Evolutionary conservation across 768 basidiomycete species (phyloP).

Genomic region (Neoboletus brunneissimus): DNA sequence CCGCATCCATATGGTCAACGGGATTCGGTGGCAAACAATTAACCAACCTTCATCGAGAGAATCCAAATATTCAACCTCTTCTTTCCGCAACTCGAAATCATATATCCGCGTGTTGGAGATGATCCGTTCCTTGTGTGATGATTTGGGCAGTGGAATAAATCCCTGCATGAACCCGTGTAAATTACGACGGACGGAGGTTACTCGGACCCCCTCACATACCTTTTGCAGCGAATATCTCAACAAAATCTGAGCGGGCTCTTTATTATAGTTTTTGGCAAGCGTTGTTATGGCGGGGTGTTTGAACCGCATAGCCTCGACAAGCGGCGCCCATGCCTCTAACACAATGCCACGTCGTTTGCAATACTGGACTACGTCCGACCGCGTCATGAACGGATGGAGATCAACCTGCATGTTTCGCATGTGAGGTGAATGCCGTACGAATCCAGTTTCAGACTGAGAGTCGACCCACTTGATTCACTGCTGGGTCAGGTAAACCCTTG

Average conservation of each 20-base stretch:
- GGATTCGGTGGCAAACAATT: background rate
- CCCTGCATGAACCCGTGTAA: constrained; percentile 3
- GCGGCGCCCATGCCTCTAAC: constrained; percentile 49
- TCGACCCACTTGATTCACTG: constrained; percentile 56
- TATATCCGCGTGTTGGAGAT: constrained; percentile 58
- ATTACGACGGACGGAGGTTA: background rate
- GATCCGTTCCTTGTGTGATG: constrained; percentile 51
- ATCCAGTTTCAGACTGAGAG: background rate
- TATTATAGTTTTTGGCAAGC: constrained; percentile 53
- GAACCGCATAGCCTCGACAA: constrained; percentile 53
- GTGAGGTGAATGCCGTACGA: constrained; percentile 4
- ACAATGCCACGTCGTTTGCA: constrained; percentile 56
- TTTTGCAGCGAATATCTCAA: constrained; percentile 64
- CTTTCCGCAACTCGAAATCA: constrained; percentile 53
- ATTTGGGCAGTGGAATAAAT: constrained; percentile 67
- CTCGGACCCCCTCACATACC: constrained; percentile 34
- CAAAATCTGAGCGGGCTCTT: constrained; percentile 56
- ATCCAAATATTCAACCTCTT: constrained; percentile 52
- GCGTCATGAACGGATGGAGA: constrained; percentile 69
- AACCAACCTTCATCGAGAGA: constrained; percentile 50
- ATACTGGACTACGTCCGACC: constrained; percentile 54
- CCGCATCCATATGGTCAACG: constrained; percentile 4
- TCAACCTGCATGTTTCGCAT: constrained; percentile 39
- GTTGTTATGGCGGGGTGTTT: constrained; percentile 49
- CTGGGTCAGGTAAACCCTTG: constrained; percentile 48